Conservation (phyloP, 331 rosid species). For the Malus hybrid region DNA sequence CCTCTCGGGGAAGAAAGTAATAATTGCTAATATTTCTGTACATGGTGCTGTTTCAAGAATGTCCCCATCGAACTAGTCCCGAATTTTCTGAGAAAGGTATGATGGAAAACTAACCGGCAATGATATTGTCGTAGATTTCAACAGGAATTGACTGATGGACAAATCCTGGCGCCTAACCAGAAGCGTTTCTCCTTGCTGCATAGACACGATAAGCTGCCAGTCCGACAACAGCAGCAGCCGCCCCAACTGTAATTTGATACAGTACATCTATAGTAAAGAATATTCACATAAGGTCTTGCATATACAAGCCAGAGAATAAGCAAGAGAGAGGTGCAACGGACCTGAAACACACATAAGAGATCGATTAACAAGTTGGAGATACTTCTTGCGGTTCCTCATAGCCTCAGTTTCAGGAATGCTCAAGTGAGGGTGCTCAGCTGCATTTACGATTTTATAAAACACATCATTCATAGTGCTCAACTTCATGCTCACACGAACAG, state of each 20-base stretch:
- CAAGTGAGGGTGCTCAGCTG: constrained; percentile 76
- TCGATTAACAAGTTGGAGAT: constrained; percentile 52
- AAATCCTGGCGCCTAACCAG: constrained; percentile 29
- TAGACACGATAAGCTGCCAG: constrained; percentile 70
- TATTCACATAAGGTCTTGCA: not conserved
- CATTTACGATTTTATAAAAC: constrained; percentile 53
- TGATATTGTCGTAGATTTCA: constrained; percentile 6
- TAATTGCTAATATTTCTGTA: not conserved
- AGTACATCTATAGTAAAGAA: constrained; percentile 6
- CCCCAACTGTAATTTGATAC: constrained; percentile 60
- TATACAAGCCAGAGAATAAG: not conserved
- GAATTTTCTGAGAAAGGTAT: not conserved
- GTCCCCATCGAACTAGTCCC: constrained; percentile 9
- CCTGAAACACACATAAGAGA: constrained; percentile 73
- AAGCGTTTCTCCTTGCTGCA: constrained; percentile 49
- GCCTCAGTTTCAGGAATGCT: constrained; percentile 87
- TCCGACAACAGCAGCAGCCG: constrained; percentile 69
- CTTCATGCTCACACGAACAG: constrained; percentile 71
- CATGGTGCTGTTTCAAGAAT: constrained; percentile 13
- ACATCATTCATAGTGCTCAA: constrained; percentile 49
- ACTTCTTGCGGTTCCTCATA: constrained; percentile 71
- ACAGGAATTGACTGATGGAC: constrained; percentile 9
- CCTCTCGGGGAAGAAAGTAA: not conserved
- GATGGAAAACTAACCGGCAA: constrained; percentile 2
- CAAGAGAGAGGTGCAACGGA: constrained; percentile 21